Evolutionary conservation across 257 asterid species (phyloP).

Genomic region (Nicotiana benthamiana): DNA sequence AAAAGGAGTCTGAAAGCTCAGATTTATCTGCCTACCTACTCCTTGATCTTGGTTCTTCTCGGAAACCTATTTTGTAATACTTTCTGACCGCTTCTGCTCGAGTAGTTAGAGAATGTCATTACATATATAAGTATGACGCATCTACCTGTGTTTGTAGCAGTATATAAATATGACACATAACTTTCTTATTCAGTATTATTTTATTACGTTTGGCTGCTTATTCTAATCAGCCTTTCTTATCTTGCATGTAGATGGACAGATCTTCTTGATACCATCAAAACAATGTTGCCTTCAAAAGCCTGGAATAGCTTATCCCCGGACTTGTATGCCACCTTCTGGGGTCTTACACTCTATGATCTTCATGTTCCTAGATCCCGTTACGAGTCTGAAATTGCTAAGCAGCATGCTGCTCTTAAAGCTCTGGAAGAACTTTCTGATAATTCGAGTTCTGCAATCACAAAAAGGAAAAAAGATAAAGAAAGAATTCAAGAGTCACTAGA

Average conservation of each 20-base stretch:
- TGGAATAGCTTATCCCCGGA: slow-evolving; percentile 99
- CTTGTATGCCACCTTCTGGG: slow-evolving; percentile 97
- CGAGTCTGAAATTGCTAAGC: slow-evolving; percentile 79
- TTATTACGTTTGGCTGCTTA: background rate
- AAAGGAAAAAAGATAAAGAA: slow-evolving; percentile 97
- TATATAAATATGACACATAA: background rate
- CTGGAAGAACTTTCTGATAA: slow-evolving; percentile 93
- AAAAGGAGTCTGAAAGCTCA: slow-evolving; percentile 49
- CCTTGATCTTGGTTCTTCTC: slow-evolving; percentile 77
- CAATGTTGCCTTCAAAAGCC: slow-evolving; percentile 93
- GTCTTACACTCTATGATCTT: slow-evolving; percentile 95
- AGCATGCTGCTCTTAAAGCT: slow-evolving; percentile 84
- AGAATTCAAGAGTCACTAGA: slow-evolving; percentile 97
- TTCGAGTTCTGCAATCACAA: slow-evolving; percentile 96
- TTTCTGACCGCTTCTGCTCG: slow-evolving; percentile 11
- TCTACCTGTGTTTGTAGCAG: background rate
- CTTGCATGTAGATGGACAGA: slow-evolving; percentile 67
- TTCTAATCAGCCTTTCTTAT: slow-evolving; percentile 6
- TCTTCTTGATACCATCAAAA: slow-evolving; percentile 78
- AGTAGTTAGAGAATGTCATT: slow-evolving; percentile 1
- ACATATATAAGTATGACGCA: background rate
- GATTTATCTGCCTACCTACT: slow-evolving; percentile 36
- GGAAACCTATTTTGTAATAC: slow-evolving; percentile 55
- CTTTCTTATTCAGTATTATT: background rate
- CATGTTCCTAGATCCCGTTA: slow-evolving; percentile 89